A percentile compares a stretch with the other conserved stretches of the same genome.
Evolutionary conservation across 2,329 filamentous ascomycete species (phyloP).

Genomic region (Shiraia bambusicola): DNA sequence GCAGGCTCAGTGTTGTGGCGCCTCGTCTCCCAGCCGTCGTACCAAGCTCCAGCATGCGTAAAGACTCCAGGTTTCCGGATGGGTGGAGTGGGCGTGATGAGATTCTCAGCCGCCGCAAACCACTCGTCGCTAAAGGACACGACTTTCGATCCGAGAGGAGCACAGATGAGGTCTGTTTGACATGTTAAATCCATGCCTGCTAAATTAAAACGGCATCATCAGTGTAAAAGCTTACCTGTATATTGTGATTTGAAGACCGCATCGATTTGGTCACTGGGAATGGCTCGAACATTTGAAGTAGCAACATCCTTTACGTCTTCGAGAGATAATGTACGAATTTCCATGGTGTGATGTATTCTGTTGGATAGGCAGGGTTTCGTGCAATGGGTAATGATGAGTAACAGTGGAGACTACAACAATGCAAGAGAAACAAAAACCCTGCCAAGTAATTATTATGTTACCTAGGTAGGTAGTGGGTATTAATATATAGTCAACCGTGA

Average conservation of each 20-base stretch:
- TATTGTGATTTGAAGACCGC: conserved; percentile 57
- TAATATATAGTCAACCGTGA: conserved; percentile 6
- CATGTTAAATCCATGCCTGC: background rate
- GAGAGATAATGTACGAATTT: conserved; percentile 34
- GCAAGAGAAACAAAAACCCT: conserved; percentile 3
- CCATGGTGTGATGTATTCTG: conserved; percentile 22
- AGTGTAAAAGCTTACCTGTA: conserved; percentile 42
- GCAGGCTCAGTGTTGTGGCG: conserved; percentile 60
- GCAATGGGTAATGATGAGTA: background rate
- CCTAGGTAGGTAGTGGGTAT: too few relatives aligned
- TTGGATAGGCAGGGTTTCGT: too few relatives aligned
- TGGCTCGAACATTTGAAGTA: conserved; percentile 31
- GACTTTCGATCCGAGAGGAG: conserved; percentile 53
- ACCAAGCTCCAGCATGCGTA: conserved; percentile 63
- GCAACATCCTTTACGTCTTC: conserved; percentile 34
- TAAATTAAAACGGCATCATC: background rate
- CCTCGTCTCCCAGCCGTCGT: conserved; percentile 65
- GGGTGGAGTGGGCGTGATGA: conserved; percentile 58
- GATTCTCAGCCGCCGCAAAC: conserved; percentile 61
- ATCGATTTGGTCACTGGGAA: conserved; percentile 55
- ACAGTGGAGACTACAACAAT: background rate
- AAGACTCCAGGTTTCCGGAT: conserved; percentile 60
- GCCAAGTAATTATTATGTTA: too few relatives aligned
- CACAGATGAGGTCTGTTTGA: conserved; percentile 54
- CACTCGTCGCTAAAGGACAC: conserved; percentile 62